Conservation (phyloP, 768 basidiomycete species). For the Rossbeevera mucosa region DNA sequence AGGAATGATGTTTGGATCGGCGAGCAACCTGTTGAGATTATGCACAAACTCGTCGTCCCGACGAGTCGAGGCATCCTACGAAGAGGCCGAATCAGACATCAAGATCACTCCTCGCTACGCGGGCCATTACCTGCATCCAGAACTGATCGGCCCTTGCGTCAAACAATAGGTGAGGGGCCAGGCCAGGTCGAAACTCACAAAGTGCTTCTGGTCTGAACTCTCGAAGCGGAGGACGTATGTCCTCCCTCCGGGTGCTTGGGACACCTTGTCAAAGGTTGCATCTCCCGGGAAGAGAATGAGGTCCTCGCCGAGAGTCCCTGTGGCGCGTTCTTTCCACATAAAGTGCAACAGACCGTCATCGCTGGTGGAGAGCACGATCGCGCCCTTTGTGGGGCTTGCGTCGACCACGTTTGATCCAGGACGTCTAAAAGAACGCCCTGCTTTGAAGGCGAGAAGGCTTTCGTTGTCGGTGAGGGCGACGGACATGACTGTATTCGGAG, state of each 20-base stretch:
- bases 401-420: slow-evolving; percentile 66
- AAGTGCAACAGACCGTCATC: slow-evolving; percentile 79
- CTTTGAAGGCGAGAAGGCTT: slow-evolving; percentile 50
- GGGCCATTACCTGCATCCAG: slow-evolving; percentile 71
- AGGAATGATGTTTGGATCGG: slow-evolving; percentile 58
- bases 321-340: slow-evolving; percentile 71
- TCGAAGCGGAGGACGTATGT: slow-evolving; percentile 89
- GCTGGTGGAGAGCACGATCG: slow-evolving; percentile 59
- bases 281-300: slow-evolving; percentile 85
- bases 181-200: slow-evolving; percentile 50
- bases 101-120: background rate
- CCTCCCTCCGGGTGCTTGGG: slow-evolving; percentile 60
- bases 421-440: slow-evolving; percentile 71
- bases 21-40: slow-evolving; percentile 67
- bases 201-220: slow-evolving; percentile 84
- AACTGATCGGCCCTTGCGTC: slow-evolving; percentile 44
- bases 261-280: slow-evolving; percentile 73
- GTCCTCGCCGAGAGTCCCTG: slow-evolving; percentile 65
- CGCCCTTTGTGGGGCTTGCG: slow-evolving; percentile 65
- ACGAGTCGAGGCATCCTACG: slow-evolving; percentile 59
- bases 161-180: background rate
- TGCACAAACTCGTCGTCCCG: slow-evolving; percentile 70
- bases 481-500: slow-evolving; percentile 15
- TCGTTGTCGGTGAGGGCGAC: slow-evolving; percentile 24
- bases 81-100: background rate